Evolutionary conservation across 768 basidiomycete genomes (phyloP), one percentile per base, ranked within the genome.

Genomic region (Galerina sulciceps): DNA sequence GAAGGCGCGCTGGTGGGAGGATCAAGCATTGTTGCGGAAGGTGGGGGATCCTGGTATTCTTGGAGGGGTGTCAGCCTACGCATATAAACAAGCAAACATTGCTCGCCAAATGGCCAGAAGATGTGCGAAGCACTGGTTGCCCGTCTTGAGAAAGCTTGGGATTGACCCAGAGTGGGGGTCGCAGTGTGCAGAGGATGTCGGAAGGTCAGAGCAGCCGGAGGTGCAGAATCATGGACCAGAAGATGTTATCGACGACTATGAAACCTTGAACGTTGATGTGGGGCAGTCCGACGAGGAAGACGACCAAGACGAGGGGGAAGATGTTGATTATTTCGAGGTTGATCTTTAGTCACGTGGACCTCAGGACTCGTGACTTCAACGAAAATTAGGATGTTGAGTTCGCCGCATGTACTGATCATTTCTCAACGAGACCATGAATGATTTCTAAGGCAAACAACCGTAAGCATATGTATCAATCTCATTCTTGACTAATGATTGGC

Each of bases 1-100:
- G 53, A 54, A 36, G 14, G 57, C 57, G 0, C 3, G 1, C 4
- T 54, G 47, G 53, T 62, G 57, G 61, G 23, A 31, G 3, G 2
- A 26, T 8, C 45, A 31, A 8, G 45, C 5, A 15, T 47, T 6
- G 10, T 1, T 14, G 13, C 14, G 23, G 10, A 2, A 46, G 22
- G 4, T 14, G 1, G 23, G 3, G 3, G 11, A 31, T 5, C 45
- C 45, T 3, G 14, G 13, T 6, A 46, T 46, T 15, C 10, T 26
- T 2, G 23, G 23, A 13, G 45, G 45, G 8, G 3, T 46, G 10
- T 8, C 26, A 15, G 45, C 45, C 14, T 46, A 46, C 8, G 6
- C 45, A 8, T 15, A 47, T 15, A 47, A 47, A 15, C 45, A 47
- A 14, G 45, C 45, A 13, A 5, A 13, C 8, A 47, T 47, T 5